Evolutionary conservation across 2,329 filamentous ascomycete genomes (phyloP).

Genomic region (Colletotrichum sp.): DNA sequence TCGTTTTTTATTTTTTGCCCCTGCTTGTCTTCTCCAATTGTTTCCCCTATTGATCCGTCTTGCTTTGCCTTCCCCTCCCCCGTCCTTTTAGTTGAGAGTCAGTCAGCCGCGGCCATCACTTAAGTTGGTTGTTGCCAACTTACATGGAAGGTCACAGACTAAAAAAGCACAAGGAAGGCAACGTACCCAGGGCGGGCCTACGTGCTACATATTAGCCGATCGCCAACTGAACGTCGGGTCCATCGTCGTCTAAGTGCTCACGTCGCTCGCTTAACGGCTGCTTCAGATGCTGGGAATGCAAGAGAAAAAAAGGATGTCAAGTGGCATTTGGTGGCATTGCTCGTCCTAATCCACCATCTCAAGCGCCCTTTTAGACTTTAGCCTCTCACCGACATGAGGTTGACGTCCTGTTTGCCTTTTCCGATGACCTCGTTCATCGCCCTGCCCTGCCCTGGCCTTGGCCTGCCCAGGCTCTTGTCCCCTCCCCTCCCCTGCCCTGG

Average conservation of each 20-base stretch:
- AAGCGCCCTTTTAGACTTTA: neutral
- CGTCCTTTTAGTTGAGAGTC: neutral
- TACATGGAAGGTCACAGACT: neutral
- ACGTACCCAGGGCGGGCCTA: neutral
- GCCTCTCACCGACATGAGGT: neutral
- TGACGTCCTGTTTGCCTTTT: slow-evolving; percentile 18
- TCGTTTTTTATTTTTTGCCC: neutral
- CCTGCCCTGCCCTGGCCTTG: neutral
- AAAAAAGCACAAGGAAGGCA: neutral
- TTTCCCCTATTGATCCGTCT: neutral
- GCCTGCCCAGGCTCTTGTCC: neutral
- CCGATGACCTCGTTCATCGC: neutral
- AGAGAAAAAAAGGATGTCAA: neutral
- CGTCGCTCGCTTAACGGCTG: neutral
- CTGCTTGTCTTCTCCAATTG: neutral
- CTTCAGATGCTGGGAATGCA: neutral
- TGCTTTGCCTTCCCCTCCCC: neutral
- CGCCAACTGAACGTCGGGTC: neutral
- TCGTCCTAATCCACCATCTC: neutral
- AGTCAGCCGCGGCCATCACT: neutral
- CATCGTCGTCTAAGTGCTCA: neutral
- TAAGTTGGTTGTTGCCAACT: neutral
- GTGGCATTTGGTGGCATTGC: neutral
- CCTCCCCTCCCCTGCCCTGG: neutral
- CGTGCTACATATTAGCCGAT: neutral